These are phyloP conservation scores for Suillus discolor DNA, from an alignment of 768 basidiomycete genomes.

Conservation along the genomic window DNA sequence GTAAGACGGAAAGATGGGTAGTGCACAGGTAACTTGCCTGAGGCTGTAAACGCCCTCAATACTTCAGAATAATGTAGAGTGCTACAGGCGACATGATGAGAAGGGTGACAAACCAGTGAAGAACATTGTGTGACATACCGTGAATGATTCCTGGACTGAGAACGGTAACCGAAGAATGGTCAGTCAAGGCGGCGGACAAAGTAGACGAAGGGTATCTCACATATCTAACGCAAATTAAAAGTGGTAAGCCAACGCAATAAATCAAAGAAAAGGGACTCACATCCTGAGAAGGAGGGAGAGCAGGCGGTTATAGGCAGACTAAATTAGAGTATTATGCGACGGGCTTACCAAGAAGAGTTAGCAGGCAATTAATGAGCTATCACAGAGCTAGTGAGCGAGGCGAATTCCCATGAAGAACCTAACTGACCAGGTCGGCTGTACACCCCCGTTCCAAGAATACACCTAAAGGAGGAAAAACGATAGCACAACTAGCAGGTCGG, in stretches of 20 bases:
- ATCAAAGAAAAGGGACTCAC: constrained; percentile 41
- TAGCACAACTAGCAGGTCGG: constrained; percentile 49
- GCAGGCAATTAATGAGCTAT: constrained; percentile 70
- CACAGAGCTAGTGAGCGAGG: neutral
- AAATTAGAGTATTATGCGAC: neutral
- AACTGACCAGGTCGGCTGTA: constrained; percentile 68
- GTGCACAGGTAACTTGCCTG: neutral
- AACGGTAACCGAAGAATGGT: constrained; percentile 8
- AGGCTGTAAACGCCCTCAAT: constrained; percentile 35
- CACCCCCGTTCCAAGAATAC: constrained; percentile 92
- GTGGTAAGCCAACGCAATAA: neutral
- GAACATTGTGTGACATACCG: constrained; percentile 35
- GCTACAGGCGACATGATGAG: constrained; percentile 44
- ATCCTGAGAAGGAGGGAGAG: constrained; percentile 38
- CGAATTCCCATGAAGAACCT: neutral
- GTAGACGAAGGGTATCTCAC: neutral
- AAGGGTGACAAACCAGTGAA: neutral
- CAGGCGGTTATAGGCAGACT: neutral
- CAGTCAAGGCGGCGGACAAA: constrained; percentile 12
- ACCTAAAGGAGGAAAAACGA: constrained; percentile 80
- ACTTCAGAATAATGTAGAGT: constrained; percentile 81
- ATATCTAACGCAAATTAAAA: neutral
- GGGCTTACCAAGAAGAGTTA: constrained; percentile 69
- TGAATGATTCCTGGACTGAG: constrained; percentile 78
- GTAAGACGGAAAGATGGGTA: neutral